phyloP scores from a whole-genome alignment of 2,329 filamentous ascomycete genomes.

The Colletotrichum sidae region DNA sequence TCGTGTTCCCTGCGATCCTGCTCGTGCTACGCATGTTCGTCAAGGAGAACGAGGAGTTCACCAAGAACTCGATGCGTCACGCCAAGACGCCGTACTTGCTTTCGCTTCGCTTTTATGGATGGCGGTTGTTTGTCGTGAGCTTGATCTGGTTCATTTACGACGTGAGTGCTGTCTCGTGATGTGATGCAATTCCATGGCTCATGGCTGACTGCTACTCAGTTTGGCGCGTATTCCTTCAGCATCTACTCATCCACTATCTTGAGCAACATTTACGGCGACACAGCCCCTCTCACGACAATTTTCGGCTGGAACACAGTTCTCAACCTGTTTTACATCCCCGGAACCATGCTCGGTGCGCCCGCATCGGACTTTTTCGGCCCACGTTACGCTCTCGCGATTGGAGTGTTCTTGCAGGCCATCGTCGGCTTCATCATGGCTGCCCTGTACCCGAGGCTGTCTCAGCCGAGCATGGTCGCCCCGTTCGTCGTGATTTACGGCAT shows the following conservation, averaged over 20 bases:
- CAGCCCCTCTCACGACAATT: slow-evolving; percentile 75
- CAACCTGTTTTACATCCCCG: slow-evolving; percentile 90
- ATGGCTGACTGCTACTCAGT: slow-evolving; percentile 52
- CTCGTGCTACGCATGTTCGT: slow-evolving; percentile 79
- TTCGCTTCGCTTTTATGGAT: slow-evolving; percentile 76
- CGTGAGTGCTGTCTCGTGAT: slow-evolving; percentile 50
- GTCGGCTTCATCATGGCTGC: slow-evolving; percentile 93
- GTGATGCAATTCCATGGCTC: background rate
- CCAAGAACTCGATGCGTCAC: slow-evolving; percentile 75
- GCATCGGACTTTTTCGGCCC: slow-evolving; percentile 84
- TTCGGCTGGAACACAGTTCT: slow-evolving; percentile 92
- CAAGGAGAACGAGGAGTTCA: slow-evolving; percentile 83
- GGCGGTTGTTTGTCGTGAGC: slow-evolving; percentile 75
- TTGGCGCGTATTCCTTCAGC: slow-evolving; percentile 85
- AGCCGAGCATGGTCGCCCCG: slow-evolving; percentile 73
- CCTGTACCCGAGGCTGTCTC: slow-evolving; percentile 77
- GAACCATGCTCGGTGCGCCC: slow-evolving; percentile 81
- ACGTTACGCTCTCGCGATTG: slow-evolving; percentile 76
- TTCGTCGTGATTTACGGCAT: slow-evolving; percentile 86
- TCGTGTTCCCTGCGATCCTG: slow-evolving; percentile 80
- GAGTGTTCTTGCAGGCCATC: slow-evolving; percentile 78
- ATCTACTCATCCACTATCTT: slow-evolving; percentile 87
- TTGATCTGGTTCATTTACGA: slow-evolving; percentile 90
- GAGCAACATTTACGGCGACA: slow-evolving; percentile 68
- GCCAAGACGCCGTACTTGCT: slow-evolving; percentile 66